Conservation (phyloP, 1,284 basidiomycete genomes). For the Naganishia sp. region DNA sequence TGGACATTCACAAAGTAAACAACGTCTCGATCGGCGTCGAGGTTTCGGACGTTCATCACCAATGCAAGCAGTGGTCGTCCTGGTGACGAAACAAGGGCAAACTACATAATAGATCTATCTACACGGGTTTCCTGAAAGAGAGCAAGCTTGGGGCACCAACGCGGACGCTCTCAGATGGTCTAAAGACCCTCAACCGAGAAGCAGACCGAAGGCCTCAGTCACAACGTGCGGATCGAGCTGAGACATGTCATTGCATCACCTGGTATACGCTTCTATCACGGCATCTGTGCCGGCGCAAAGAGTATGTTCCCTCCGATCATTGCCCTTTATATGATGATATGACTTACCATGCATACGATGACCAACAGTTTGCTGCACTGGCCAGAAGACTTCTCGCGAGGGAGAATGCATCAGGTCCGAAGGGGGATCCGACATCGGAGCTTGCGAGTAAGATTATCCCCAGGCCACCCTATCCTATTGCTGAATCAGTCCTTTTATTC, state of each 20-base stretch:
- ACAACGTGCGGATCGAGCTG: not conserved
- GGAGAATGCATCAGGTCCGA: slow-evolving; percentile 7
- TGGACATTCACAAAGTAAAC: not conserved
- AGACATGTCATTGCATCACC: slow-evolving; percentile 15
- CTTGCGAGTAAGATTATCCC: slow-evolving; percentile 1
- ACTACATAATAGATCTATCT: no score
- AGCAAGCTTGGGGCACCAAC: no score
- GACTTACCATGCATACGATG: not conserved
- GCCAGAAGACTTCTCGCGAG: not conserved
- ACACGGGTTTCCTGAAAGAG: no score
- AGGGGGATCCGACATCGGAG: not conserved
- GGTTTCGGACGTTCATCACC: no score
- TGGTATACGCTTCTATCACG: slow-evolving; percentile 6
- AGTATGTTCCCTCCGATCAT: not conserved
- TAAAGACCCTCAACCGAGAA: no score
- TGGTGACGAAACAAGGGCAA: no score
- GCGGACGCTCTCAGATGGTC: no score
- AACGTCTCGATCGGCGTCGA: not conserved
- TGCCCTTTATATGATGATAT: no score
- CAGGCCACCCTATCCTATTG: not conserved
- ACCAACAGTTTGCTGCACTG: slow-evolving; percentile 3
- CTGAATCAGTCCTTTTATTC: not conserved
- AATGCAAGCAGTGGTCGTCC: no score
- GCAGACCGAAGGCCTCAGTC: no score
- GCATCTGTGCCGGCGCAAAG: slow-evolving; percentile 9